Evolutionary conservation across 768 basidiomycete genomes (phyloP), one percentile per base, ranked within the genome.

Genomic region (Suillus occidentalis): DNA sequence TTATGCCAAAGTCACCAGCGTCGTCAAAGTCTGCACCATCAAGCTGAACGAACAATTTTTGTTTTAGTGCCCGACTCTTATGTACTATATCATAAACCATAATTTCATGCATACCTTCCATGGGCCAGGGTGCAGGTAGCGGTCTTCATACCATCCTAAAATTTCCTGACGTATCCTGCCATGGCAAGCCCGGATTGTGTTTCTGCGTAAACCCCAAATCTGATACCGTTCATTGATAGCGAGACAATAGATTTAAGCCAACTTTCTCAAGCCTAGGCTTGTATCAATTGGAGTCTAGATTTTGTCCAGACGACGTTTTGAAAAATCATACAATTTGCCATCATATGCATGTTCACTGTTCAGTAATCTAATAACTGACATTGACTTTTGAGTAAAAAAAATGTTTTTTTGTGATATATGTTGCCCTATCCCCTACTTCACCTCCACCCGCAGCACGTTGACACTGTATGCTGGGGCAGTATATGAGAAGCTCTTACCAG

Each of bases 401-500:
- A 34, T 34, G 31, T 12, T 55, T 37, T 37, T 37, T 37, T 14
- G 37, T 57, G 20, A 39, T 4, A 36, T 9, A 57, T 22, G 14
- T 37, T 39, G 37, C 13, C 39, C 14, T 58, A 58, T 40, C 14
- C 37, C 22, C 57, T 58, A 58, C 39, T 40, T 25, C 25, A 22
- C 39, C 18, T 20, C 25, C 25, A 58, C 39, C 18, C 57, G 57
- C 64, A 77, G 63, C 31, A 80, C 78, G 63, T 72, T 80, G 62
- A 83, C 78, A 64, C 80, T 82, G 67, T 77, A 79, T 6, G 72
- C 82, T 22, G 86, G 83, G 7, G 85, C 87, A 3, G 78, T 84
- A 73, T 82, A 89, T 25, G 81, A 77, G 74, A 89, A 84, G 0
- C 76, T 82, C 69, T 81, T 78, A 18, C 83, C 83, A n/a, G 84